Conservation (phyloP, 139 green algal genomes). For the Pseudopediastrum boryanum region DNA sequence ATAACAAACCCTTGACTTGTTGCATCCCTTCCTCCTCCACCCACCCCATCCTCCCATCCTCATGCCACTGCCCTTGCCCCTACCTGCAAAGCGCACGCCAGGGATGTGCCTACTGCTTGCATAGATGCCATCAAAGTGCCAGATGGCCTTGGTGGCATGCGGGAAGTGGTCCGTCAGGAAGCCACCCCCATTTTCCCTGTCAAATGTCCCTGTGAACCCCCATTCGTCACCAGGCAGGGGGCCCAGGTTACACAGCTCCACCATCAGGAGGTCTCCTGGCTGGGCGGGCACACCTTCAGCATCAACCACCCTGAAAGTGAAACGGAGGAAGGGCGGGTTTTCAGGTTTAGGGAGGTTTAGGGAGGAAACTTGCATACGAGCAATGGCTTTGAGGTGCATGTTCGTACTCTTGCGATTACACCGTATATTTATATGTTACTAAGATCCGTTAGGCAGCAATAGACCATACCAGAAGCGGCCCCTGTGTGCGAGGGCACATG, state of each 20-base stretch:
- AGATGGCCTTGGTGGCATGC: conserved; percentile 71
- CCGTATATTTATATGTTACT: no score
- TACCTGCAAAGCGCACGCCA: conserved; percentile 63
- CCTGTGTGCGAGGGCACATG: no score
- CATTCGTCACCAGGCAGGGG: conserved; percentile 70
- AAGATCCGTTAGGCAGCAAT: no score
- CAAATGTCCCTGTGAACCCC: conserved; percentile 81
- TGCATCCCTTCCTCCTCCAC: neutral
- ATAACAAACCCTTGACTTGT: no score
- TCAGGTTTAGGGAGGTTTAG: no score
- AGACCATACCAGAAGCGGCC: no score
- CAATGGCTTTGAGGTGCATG: no score
- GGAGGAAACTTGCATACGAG: no score
- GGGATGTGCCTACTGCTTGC: conserved; percentile 71
- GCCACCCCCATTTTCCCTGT: conserved; percentile 79
- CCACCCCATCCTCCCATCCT: neutral
- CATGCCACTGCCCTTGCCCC: no score
- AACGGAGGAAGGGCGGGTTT: neutral
- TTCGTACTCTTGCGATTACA: no score
- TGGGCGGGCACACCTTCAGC: conserved; percentile 49
- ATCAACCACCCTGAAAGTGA: conserved; percentile 42
- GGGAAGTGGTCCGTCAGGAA: conserved; percentile 85
- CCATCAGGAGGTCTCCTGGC: conserved; percentile 74
- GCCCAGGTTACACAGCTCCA: conserved; percentile 78
- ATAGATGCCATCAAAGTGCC: conserved; percentile 81